Conservation (phyloP, 257 asterid genomes). For the Nicotiana sylvestris region DNA sequence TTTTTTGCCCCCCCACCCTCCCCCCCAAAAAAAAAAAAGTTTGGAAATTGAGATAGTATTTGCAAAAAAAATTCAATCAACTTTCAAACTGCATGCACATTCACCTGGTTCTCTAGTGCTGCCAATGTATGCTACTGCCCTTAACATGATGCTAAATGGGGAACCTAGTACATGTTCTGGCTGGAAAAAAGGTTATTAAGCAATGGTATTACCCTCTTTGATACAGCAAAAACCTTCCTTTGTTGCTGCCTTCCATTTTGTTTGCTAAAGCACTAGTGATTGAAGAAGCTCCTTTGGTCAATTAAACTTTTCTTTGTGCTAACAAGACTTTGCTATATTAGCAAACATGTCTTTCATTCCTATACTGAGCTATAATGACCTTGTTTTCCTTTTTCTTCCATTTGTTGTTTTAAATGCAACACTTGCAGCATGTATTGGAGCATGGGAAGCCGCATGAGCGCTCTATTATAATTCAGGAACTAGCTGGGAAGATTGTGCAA, state of each 20-base stretch:
- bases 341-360: neutral
- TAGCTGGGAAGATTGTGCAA: slow-evolving; percentile 31
- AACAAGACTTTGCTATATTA: neutral
- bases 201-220: neutral
- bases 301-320: neutral
- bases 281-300: neutral
- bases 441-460: slow-evolving; percentile 30
- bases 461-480: slow-evolving; percentile 23
- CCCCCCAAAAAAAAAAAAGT: neutral
- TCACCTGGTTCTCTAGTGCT: neutral
- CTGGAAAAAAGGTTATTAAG: neutral
- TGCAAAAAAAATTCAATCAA: neutral
- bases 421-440: slow-evolving; percentile 35
- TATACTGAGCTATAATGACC: neutral
- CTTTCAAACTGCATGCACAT: neutral
- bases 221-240: neutral
- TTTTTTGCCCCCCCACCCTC: no score
- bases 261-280: neutral
- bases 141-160: no score
- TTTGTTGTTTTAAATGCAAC: neutral
- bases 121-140: neutral
- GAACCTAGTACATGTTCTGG: neutral
- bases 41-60: neutral
- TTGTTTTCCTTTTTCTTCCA: neutral
- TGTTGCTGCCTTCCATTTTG: neutral